Conservation (phyloP, 768 basidiomycete species). For the Stropharia rugosoannulata region DNA sequence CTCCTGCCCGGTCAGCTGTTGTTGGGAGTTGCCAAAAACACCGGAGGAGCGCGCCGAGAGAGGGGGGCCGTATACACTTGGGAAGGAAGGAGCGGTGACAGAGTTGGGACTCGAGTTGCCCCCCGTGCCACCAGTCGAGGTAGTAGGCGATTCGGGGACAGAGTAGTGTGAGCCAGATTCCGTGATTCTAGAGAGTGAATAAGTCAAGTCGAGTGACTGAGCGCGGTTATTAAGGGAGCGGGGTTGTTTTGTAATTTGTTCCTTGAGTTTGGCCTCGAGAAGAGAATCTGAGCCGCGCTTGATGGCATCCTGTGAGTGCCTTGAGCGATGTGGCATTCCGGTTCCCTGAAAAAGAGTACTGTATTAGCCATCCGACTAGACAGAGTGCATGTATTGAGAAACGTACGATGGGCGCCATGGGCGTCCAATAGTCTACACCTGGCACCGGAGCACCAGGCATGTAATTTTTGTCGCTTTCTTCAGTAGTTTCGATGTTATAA, state of each 20-base stretch:
- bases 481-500: constrained; percentile 74
- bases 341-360: constrained; percentile 48
- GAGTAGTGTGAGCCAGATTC: constrained; percentile 58
- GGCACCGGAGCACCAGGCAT: constrained; percentile 39
- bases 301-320: constrained; percentile 71
- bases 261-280: constrained; percentile 81
- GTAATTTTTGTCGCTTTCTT: constrained; percentile 63
- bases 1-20: constrained; percentile 37
- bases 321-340: constrained; percentile 64
- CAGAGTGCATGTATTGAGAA: constrained; percentile 3
- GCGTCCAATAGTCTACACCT: constrained; percentile 73
- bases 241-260: constrained; percentile 66
- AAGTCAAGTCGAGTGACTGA: constrained; percentile 85
- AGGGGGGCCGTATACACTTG: constrained; percentile 79
- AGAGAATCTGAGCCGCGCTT: constrained; percentile 85
- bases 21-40: constrained; percentile 26
- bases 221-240: constrained; percentile 84
- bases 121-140: constrained; percentile 71
- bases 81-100: constrained; percentile 76
- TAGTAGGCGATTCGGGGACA: constrained; percentile 79
- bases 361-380: constrained; percentile 12
- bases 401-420: constrained; percentile 73
- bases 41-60: constrained; percentile 32
- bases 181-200: constrained; percentile 79
- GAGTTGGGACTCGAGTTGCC: constrained; percentile 81